Conservation (phyloP, 73 alveolate species). For the Effrenium voratum region DNA sequence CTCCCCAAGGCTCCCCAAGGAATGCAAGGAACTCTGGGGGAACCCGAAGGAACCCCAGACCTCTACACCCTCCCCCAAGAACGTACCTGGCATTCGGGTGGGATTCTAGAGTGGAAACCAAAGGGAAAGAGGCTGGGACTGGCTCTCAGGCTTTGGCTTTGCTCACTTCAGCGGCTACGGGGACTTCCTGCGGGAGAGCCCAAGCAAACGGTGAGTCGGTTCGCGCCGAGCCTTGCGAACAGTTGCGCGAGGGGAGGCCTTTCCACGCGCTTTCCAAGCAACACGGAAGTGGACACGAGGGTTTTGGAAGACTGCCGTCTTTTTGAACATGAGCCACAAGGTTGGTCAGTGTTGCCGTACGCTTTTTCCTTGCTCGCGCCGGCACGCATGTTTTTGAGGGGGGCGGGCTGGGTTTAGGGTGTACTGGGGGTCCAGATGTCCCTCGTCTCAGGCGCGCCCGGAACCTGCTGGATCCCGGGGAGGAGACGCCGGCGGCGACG, state of each 20-base stretch:
- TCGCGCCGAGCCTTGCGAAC: background rate
- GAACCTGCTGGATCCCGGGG: constrained; percentile 36
- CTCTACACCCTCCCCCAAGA: too few species aligned
- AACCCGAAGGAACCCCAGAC: too few species aligned
- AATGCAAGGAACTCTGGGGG: too few species aligned
- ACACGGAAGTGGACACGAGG: background rate
- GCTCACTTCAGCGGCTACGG: constrained; percentile 92
- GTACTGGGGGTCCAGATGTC: background rate
- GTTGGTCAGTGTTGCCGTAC: background rate
- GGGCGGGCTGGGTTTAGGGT: too few species aligned
- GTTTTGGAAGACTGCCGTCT: background rate
- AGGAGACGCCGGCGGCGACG: constrained; percentile 81
- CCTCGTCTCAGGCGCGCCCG: constrained; percentile 50
- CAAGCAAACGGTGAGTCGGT: background rate
- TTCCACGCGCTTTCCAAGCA: background rate
- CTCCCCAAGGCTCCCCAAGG: too few species aligned
- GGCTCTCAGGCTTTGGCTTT: constrained; percentile 68
- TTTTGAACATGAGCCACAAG: background rate
- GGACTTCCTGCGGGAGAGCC: constrained; percentile 55
- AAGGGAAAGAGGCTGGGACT: too few species aligned
- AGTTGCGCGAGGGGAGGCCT: background rate
- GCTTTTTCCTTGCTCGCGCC: too few species aligned
- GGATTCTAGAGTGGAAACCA: too few species aligned
- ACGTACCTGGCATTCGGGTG: too few species aligned
- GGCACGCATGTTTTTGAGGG: too few species aligned